Evolutionary conservation across 1,284 basidiomycete species (phyloP).

Genomic region (Cryptococcus wingfieldii): DNA sequence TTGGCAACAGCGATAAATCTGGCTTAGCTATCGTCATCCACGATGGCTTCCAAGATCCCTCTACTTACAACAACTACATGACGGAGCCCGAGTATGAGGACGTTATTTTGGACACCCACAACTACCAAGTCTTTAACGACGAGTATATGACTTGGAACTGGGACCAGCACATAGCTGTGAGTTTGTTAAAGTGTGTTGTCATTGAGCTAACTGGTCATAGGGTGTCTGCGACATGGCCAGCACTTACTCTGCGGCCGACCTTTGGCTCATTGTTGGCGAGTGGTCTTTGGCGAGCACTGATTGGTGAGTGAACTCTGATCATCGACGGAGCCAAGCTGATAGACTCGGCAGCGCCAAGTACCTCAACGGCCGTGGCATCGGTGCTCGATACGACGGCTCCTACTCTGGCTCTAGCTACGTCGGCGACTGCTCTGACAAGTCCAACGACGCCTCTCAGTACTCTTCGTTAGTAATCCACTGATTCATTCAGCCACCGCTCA

Average conservation of each 20-base stretch:
- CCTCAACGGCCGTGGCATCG: constrained; percentile 65
- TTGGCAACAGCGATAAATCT: constrained; percentile 41
- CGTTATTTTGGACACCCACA: constrained; percentile 78
- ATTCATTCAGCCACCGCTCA: neutral
- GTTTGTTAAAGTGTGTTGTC: constrained; percentile 5
- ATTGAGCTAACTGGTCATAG: constrained; percentile 1
- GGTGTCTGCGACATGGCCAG: constrained; percentile 56
- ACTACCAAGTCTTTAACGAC: constrained; percentile 73
- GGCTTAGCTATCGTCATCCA: constrained; percentile 60
- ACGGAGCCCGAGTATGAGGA: constrained; percentile 55
- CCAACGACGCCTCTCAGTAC: constrained; percentile 68
- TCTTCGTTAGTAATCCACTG: constrained; percentile 42
- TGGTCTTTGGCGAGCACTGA: constrained; percentile 72
- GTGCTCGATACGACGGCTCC: constrained; percentile 76
- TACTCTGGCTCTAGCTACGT: constrained; percentile 62
- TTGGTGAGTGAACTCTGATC: constrained; percentile 49
- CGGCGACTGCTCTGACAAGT: constrained; percentile 68
- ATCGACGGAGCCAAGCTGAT: too few relatives aligned
- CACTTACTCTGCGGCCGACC: constrained; percentile 54
- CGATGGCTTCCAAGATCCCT: constrained; percentile 78
- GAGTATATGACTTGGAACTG: constrained; percentile 56
- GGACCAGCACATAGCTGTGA: constrained; percentile 59
- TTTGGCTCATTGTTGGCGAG: constrained; percentile 77
- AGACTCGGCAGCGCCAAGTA: constrained; percentile 56
- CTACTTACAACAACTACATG: constrained; percentile 69